Percentiles rank a stretch among this genome's conserved stretches.
Evolutionary conservation across 192 early-diverging fungal species (phyloP).

Genomic region (Backusella macrospora): DNA sequence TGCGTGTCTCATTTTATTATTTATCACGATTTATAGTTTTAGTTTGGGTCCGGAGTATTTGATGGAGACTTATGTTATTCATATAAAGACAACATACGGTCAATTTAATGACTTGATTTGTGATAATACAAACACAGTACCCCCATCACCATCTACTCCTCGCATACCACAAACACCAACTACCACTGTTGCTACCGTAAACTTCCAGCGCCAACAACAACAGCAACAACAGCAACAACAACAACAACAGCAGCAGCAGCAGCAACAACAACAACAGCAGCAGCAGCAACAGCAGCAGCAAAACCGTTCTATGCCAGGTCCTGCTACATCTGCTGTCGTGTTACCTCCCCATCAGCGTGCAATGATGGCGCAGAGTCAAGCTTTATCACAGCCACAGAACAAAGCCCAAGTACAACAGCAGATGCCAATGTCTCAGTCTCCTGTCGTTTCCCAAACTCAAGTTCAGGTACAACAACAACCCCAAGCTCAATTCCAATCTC

Average conservation of each 20-base stretch:
- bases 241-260: conserved; percentile 21
- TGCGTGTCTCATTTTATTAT: not conserved
- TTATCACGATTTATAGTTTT: conserved; percentile 11
- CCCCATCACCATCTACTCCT: conserved; percentile 32
- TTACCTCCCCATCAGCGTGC: conserved; percentile 9
- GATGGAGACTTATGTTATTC: conserved; percentile 43
- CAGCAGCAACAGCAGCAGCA: conserved; percentile 28
- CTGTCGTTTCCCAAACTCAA: not conserved
- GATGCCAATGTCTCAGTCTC: not conserved
- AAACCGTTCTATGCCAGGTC: conserved; percentile 18
- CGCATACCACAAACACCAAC: conserved; percentile 19
- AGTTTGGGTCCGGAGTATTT: conserved; percentile 41
- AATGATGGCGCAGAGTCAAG: conserved; percentile 20
- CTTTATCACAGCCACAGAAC: not conserved
- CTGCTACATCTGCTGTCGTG: not conserved
- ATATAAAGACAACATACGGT: conserved; percentile 40
- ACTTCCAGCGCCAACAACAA: not conserved
- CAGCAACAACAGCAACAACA: conserved; percentile 26
- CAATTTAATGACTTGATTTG: conserved; percentile 39
- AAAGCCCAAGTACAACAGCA: conserved; percentile 17
- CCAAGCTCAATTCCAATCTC: conserved; percentile 13
- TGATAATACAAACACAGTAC: conserved; percentile 34
- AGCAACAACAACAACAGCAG: conserved; percentile 26
- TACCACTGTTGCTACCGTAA: not conserved
- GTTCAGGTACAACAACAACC: conserved; percentile 29